These are phyloP conservation scores for Digitaria exilis DNA, from an alignment of 202 grass and related monocot species.

Conservation along the genomic window DNA sequence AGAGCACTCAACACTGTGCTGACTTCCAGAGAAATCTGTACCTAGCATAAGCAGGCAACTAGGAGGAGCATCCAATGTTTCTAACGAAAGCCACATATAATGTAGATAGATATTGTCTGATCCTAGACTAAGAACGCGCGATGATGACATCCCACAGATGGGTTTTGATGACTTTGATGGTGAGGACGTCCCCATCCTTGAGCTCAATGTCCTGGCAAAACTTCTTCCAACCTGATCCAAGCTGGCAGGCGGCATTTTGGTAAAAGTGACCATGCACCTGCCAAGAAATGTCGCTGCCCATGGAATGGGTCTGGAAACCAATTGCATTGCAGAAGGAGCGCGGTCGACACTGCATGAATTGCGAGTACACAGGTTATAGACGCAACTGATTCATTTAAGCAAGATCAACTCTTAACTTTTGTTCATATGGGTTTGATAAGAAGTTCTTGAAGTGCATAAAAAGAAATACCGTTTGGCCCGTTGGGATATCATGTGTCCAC, in stretches of 20 bases:
- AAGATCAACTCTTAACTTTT: background rate
- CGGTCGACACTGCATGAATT: background rate
- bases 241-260: background rate
- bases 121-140: background rate
- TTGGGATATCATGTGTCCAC: too few relatives aligned
- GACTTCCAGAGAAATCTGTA: too few relatives aligned
- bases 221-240: constrained; percentile 29
- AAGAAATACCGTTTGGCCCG: too few relatives aligned
- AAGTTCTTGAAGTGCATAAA: background rate
- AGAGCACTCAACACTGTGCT: too few relatives aligned
- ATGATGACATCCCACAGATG: constrained; percentile 15
- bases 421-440: too few relatives aligned
- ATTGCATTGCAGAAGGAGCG: background rate
- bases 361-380: background rate
- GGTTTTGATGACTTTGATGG: too few relatives aligned
- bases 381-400: background rate
- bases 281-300: constrained; percentile 13
- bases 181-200: too few relatives aligned
- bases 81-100: background rate
- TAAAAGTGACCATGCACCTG: background rate
- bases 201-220: constrained; percentile 37
- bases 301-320: background rate
- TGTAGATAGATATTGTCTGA: background rate
- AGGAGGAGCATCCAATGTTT: background rate
- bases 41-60: too few relatives aligned